phyloP scores from a whole-genome alignment of 768 basidiomycete species.

The Pisolithus tinctorius region DNA sequence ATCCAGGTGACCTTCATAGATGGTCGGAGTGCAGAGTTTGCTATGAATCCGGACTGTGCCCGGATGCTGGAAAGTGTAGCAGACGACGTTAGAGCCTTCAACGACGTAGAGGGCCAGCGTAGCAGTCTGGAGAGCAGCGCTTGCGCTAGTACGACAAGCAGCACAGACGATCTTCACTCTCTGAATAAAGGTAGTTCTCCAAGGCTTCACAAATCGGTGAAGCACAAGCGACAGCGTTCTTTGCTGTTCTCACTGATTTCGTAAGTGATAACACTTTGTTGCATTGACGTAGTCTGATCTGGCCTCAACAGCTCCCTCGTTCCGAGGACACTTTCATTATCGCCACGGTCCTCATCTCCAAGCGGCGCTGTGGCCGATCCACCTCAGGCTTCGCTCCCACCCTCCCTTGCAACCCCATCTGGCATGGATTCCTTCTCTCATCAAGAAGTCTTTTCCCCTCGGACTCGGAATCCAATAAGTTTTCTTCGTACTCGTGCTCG shows the following conservation, averaged over 20 bases:
- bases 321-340: slow-evolving; percentile 26
- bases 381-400: slow-evolving; percentile 24
- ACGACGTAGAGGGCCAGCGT: slow-evolving; percentile 28
- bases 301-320: slow-evolving; percentile 19
- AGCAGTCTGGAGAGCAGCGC: slow-evolving; percentile 26
- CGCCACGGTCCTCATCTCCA: slow-evolving; percentile 13
- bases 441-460: slow-evolving; percentile 4
- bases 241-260: slow-evolving; percentile 64
- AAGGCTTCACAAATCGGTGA: slow-evolving; percentile 29
- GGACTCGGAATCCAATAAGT: slow-evolving; percentile 24
- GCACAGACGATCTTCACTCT: slow-evolving; percentile 13
- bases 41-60: slow-evolving; percentile 35
- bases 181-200: slow-evolving; percentile 10
- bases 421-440: slow-evolving; percentile 21
- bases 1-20: slow-evolving; percentile 55
- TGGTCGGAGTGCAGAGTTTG: slow-evolving; percentile 44
- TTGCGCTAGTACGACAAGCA: slow-evolving; percentile 10
- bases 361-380: slow-evolving; percentile 15
- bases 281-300: slow-evolving; percentile 5
- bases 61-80: slow-evolving; percentile 45
- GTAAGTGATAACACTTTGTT: slow-evolving; percentile 25
- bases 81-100: slow-evolving; percentile 43
- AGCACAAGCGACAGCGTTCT: slow-evolving; percentile 67
- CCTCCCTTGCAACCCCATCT: slow-evolving; percentile 20
- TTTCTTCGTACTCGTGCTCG: slow-evolving; percentile 55